Evolutionary conservation across 2,329 filamentous ascomycete genomes (phyloP).

Genomic region (Graphilbum ipis-grandicollis): DNA sequence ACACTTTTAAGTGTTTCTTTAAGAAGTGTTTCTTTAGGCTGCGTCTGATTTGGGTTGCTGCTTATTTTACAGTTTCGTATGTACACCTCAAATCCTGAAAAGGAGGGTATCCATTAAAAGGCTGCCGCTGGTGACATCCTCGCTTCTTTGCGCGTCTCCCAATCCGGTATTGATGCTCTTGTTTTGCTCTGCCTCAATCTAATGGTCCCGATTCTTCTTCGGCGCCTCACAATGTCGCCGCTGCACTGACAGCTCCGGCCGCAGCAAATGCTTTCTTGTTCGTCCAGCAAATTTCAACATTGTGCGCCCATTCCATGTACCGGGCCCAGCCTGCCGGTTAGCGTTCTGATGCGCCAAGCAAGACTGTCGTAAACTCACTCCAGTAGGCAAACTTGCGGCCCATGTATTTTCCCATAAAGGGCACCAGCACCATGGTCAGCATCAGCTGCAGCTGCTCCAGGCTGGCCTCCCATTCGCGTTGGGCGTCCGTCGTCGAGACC

Average conservation of each 20-base stretch:
- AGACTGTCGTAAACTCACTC: constrained; percentile 50
- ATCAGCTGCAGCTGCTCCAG: constrained; percentile 86
- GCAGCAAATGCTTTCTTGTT: constrained; percentile 46
- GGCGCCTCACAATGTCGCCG: constrained; percentile 29
- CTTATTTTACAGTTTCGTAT: too few species aligned
- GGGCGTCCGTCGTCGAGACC: constrained; percentile 63
- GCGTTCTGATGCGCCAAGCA: background rate
- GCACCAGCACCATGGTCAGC: constrained; percentile 85
- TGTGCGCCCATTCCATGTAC: constrained; percentile 89
- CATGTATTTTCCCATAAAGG: constrained; percentile 87
- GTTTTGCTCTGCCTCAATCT: background rate
- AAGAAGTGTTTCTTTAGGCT: too few species aligned
- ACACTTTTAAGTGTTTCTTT: too few species aligned
- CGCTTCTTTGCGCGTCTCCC: too few species aligned
- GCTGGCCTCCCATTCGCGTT: constrained; percentile 87
- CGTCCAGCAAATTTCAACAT: constrained; percentile 52
- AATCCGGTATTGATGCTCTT: too few species aligned
- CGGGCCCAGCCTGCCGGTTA: constrained; percentile 58
- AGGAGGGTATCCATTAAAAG: too few species aligned
- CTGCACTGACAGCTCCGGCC: constrained; percentile 45
- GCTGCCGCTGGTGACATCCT: too few species aligned
- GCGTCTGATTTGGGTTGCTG: too few species aligned
- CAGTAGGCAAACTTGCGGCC: constrained; percentile 91
- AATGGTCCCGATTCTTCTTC: background rate
- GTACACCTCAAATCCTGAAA: too few species aligned